phyloP scores from a whole-genome alignment of 768 basidiomycete genomes.

The Floccularia luteovirens region DNA sequence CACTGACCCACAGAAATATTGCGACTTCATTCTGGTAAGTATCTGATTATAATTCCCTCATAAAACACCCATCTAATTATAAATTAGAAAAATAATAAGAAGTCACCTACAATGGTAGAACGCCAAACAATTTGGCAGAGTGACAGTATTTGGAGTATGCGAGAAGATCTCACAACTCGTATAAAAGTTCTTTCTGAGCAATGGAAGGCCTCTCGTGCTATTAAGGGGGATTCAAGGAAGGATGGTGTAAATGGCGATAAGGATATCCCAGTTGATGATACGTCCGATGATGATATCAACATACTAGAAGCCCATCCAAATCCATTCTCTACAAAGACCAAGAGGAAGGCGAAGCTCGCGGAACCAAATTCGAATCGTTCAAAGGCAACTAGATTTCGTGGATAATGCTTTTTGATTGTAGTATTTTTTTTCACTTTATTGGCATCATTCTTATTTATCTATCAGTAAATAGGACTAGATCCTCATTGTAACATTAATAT shows the following conservation, averaged over 20 bases:
- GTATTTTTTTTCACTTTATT: no score
- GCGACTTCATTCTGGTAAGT: conserved; percentile 40
- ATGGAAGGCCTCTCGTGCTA: conserved; percentile 41
- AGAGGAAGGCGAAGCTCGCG: neutral
- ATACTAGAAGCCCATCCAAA: conserved; percentile 25
- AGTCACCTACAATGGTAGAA: conserved; percentile 23
- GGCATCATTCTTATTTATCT: no score
- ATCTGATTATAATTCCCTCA: neutral
- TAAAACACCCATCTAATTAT: neutral
- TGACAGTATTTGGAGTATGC: conserved; percentile 33
- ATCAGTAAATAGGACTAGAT: no score
- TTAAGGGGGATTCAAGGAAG: conserved; percentile 29
- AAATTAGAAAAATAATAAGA: conserved; percentile 15
- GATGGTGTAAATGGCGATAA: conserved; percentile 20
- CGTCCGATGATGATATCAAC: conserved; percentile 35
- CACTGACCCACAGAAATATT: conserved; percentile 44
- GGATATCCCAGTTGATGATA: no score
- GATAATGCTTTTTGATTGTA: no score
- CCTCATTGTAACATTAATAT: no score
- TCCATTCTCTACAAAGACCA: conserved; percentile 5
- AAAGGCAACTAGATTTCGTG: no score
- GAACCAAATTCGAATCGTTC: no score
- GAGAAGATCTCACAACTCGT: conserved; percentile 32
- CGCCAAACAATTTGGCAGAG: conserved; percentile 48
- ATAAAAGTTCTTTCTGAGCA: conserved; percentile 42